Evolutionary conservation across 139 green algal genomes (phyloP), one percentile per base, ranked within the genome.

Genomic region (Yamagishiella unicocca): DNA sequence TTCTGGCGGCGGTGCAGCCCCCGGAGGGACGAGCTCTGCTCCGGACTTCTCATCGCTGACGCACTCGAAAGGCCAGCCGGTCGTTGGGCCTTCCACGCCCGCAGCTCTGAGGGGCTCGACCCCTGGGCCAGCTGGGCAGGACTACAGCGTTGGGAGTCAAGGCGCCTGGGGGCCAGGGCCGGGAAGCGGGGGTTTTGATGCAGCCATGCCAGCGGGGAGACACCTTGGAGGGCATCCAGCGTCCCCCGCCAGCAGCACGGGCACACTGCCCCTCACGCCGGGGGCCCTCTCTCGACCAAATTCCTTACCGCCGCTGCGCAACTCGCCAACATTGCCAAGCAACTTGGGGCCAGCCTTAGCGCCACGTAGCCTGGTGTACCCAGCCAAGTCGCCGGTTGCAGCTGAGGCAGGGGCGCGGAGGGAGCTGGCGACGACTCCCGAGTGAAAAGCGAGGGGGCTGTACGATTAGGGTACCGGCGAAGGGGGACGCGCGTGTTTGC

Each of bases 141-240:
- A n/a, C n/a, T n/a, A n/a, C n/a, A n/a, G n/a, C n/a, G n/a, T n/a
- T 25, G 50, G 50, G 50, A 58, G 50, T 17, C 17, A 58, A 25
- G 50, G 50, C 50, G 50, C 50, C 50, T 25, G 3, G 64, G 64
- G 29, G 33, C 4, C 35, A 29, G 64, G 29, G 33, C 4, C 35
- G 21, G 45, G 73, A 64, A 19, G 24, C 21, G 40, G 10, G 6
- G 46, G 46, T 24, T 64, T 50, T 68, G 74, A 82, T 31, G 74
- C 46, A 31, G 70, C 70, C 7, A n/a, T 31, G 38, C 46, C 74
- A 1, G 33, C 46, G 74, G 74, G 74, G 31, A 55, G 46, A 33
- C 74, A 82, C 31, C 46, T 82, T 4, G 74, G 74, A 5, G 46
- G 72, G 0, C 72, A 80, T 42, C 43, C 72, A n/a, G 43, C 72